Percentiles rank a stretch among this genome's conserved stretches.
phyloP scores from a whole-genome alignment of 768 basidiomycete genomes.

The Auriculariales sp. region DNA sequence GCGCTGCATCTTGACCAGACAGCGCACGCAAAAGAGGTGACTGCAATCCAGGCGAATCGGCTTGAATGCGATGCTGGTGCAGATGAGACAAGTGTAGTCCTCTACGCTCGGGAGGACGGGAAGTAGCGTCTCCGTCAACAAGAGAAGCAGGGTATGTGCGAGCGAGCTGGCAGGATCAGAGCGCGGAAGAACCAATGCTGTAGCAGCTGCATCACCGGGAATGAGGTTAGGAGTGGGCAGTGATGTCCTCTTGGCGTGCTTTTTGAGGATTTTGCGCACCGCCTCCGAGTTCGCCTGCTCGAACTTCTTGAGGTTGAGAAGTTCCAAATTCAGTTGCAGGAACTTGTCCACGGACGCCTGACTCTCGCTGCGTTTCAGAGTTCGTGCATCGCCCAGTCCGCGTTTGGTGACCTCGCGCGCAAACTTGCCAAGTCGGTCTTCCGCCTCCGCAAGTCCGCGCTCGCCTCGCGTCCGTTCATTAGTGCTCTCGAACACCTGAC shows the following conservation, averaged over 20 bases:
- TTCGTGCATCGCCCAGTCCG: constrained; percentile 37
- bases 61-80: constrained; percentile 83
- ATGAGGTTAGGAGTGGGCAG: constrained; percentile 64
- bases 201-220: constrained; percentile 4
- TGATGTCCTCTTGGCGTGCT: constrained; percentile 81
- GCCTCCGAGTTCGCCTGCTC: constrained; percentile 78
- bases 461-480: constrained; percentile 55
- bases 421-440: constrained; percentile 49
- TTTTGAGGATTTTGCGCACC: constrained; percentile 85
- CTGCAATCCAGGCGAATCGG: constrained; percentile 72
- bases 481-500: constrained; percentile 69
- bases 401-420: constrained; percentile 39
- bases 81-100: constrained; percentile 80
- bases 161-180: constrained; percentile 24
- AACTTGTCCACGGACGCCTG: constrained; percentile 52
- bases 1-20: constrained; percentile 87
- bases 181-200: constrained; percentile 4
- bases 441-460: constrained; percentile 51
- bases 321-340: constrained; percentile 57
- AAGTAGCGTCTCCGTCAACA: constrained; percentile 66
- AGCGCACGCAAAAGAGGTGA: constrained; percentile 36
- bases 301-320: constrained; percentile 79
- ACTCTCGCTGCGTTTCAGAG: constrained; percentile 43
- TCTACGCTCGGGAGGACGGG: constrained; percentile 69
- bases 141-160: constrained; percentile 59